Conservation (phyloP, 495 filamentous ascomycete species). For the Podospora australis region DNA sequence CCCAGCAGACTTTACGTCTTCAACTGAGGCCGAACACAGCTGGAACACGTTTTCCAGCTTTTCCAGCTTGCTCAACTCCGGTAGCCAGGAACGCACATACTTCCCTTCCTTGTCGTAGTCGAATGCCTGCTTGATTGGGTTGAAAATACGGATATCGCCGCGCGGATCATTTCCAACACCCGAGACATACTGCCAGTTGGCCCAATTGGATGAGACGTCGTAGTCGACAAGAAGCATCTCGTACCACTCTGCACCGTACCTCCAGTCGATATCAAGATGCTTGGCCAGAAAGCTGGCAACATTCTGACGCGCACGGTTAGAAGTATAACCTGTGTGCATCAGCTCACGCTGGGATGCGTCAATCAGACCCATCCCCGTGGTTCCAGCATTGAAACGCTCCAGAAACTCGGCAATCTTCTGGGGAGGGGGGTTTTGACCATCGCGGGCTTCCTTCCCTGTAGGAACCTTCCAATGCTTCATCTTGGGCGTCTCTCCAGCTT, state of each 20-base stretch:
- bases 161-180: conserved; percentile 71
- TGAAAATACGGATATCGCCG: conserved; percentile 59
- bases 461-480: conserved; percentile 36
- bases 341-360: conserved; percentile 66
- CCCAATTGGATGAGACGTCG: conserved; percentile 66
- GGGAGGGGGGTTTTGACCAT: conserved; percentile 24
- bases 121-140: conserved; percentile 63
- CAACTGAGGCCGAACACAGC: conserved; percentile 50
- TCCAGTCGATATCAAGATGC: conserved; percentile 68
- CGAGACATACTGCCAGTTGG: conserved; percentile 70
- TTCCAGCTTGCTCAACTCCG: conserved; percentile 48
- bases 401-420: conserved; percentile 33
- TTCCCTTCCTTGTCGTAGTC: conserved; percentile 60
- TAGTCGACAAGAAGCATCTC: conserved; percentile 64
- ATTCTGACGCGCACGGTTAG: conserved; percentile 65
- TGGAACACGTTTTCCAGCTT: conserved; percentile 56
- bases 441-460: conserved; percentile 5
- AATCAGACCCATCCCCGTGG: conserved; percentile 62
- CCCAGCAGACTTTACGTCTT: conserved; percentile 44
- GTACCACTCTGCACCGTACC: conserved; percentile 72
- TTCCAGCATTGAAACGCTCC: conserved; percentile 51
- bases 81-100: conserved; percentile 63
- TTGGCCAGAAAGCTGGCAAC: conserved; percentile 64
- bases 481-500: neutral
- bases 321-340: conserved; percentile 64